Conservation (phyloP, 1,284 basidiomycete species). For the Naganishia albida region DNA sequence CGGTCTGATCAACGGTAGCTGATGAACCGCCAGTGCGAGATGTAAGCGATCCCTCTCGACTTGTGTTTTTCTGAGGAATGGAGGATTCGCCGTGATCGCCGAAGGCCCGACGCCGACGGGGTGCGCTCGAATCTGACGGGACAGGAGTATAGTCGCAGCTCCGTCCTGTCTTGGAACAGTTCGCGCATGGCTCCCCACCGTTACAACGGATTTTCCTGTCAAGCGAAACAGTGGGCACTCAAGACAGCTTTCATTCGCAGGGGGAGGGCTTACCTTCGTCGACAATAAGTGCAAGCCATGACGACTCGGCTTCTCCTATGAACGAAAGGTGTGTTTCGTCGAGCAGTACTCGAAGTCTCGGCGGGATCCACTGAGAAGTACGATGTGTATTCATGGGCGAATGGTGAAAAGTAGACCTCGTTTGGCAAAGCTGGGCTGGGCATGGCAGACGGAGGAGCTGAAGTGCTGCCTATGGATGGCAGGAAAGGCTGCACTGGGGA, state of each 20-base stretch:
- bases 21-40: background rate
- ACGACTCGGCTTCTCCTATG: conserved; percentile 16
- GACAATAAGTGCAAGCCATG: conserved; percentile 32
- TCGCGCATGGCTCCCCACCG: conserved; percentile 49
- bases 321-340: conserved; percentile 9
- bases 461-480: background rate
- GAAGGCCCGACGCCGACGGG: conserved; percentile 4
- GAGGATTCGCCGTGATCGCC: background rate
- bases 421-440: conserved; percentile 23
- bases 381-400: conserved; percentile 24
- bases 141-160: conserved; percentile 52
- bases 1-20: too few relatives aligned
- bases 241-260: background rate
- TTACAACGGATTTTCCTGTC: conserved; percentile 54
- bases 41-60: background rate
- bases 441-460: conserved; percentile 12
- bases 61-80: background rate
- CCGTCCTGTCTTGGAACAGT: conserved; percentile 50
- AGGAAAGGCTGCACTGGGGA: background rate
- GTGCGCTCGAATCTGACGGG: conserved; percentile 49
- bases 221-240: background rate
- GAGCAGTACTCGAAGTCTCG: background rate
- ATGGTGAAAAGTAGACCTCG: conserved; percentile 22
- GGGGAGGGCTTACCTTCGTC: conserved; percentile 23
- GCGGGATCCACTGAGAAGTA: conserved; percentile 17